Conservation (phyloP, 1,284 basidiomycete genomes). For the Heterobasidion occidentale region DNA sequence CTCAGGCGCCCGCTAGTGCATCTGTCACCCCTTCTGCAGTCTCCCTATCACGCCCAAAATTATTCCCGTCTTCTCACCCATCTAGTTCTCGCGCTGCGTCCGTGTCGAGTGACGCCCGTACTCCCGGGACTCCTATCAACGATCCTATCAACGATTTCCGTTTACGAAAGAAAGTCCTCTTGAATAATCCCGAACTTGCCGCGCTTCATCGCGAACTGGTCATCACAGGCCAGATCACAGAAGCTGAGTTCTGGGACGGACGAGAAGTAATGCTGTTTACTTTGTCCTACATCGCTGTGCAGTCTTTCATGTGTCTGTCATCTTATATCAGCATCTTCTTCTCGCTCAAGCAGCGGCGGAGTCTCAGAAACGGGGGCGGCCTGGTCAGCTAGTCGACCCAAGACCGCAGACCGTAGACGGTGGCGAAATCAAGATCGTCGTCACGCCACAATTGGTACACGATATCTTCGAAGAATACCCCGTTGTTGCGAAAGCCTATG, state of each 20-base stretch:
- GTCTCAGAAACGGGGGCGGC: constrained; percentile 73
- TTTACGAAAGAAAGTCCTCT: constrained; percentile 72
- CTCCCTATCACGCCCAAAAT: constrained; percentile 9
- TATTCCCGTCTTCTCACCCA: constrained; percentile 21
- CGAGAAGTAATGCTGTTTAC: constrained; percentile 56
- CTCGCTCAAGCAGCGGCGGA: constrained; percentile 65
- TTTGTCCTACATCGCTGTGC: background rate
- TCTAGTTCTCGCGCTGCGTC: constrained; percentile 53
- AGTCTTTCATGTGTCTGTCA: constrained; percentile 3
- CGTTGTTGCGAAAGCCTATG: constrained; percentile 87
- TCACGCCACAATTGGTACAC: constrained; percentile 88
- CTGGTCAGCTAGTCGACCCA: constrained; percentile 85
- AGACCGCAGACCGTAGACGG: constrained; percentile 74
- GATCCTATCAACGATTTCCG: constrained; percentile 61
- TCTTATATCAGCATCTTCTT: constrained; percentile 48
- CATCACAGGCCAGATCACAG: constrained; percentile 76
- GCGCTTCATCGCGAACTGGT: constrained; percentile 82
- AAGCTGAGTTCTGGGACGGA: constrained; percentile 94
- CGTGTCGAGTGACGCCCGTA: constrained; percentile 47
- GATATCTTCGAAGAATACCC: constrained; percentile 99
- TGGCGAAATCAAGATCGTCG: constrained; percentile 83
- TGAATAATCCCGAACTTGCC: constrained; percentile 70
- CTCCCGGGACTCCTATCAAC: constrained; percentile 45
- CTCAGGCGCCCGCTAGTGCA: constrained; percentile 16
- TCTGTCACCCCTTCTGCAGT: constrained; percentile 23